Conservation (phyloP, 441 rosid species). For the Euphorbia schlechtendalii region DNA sequence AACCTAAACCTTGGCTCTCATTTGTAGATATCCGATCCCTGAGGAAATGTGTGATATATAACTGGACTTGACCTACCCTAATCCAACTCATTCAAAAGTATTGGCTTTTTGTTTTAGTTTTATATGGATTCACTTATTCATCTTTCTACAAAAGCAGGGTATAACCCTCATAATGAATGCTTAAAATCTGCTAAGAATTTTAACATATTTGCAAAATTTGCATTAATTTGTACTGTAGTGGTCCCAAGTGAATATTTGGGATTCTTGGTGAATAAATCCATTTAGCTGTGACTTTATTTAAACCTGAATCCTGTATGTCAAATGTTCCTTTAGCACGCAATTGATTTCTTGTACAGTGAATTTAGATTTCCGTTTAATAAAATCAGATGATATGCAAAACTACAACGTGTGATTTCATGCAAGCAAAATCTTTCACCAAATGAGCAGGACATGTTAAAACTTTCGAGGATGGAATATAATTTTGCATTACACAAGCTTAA, state of each 20-base stretch:
- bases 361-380: neutral
- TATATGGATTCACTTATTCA: neutral
- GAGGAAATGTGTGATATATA: neutral
- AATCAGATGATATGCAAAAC: neutral
- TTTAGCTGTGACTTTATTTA: neutral
- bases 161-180: neutral
- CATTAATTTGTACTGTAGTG: neutral
- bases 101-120: neutral
- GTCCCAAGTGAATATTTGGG: neutral
- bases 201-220: neutral
- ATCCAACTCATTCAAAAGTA: neutral
- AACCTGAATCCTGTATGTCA: neutral
- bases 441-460: neutral
- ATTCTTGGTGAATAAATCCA: neutral
- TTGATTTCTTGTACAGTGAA: neutral
- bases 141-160: neutral
- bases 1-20: too few species aligned
- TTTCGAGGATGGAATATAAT: neutral
- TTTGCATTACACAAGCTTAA: neutral
- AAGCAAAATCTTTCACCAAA: neutral
- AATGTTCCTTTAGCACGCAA: neutral
- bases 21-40: neutral
- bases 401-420: neutral
- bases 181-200: neutral
- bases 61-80: neutral